Conservation (phyloP, 2,329 filamentous ascomycete genomes). For the Simplicillium aogashimaense region DNA sequence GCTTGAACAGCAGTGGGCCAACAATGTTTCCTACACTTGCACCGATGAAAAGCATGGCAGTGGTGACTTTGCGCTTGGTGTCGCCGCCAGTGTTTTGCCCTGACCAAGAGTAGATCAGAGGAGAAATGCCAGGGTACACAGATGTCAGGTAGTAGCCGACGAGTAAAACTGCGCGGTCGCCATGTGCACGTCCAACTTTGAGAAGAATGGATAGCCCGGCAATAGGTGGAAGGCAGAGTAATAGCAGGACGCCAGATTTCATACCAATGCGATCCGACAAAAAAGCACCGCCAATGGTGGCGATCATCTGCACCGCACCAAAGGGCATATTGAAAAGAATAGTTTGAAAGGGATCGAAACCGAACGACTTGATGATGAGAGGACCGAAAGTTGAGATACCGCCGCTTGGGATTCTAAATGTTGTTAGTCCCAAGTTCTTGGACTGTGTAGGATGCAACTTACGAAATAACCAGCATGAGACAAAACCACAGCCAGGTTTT, state of each 20-base stretch:
- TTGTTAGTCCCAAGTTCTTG: neutral
- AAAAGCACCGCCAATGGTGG: conserved; percentile 47
- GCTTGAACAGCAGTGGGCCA: conserved; percentile 50
- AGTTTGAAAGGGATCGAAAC: conserved; percentile 40
- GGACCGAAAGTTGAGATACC: conserved; percentile 48
- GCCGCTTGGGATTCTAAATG: conserved; percentile 32
- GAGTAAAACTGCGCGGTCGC: conserved; percentile 38
- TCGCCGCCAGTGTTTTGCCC: conserved; percentile 53
- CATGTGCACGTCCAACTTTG: conserved; percentile 30
- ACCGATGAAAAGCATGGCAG: conserved; percentile 49
- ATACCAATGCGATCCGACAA: conserved; percentile 42
- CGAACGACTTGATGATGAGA: conserved; percentile 45
- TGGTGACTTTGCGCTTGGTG: conserved; percentile 57
- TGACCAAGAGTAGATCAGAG: conserved; percentile 46
- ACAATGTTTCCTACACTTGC: conserved; percentile 54
- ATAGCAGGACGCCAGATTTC: conserved; percentile 43
- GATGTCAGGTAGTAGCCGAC: conserved; percentile 51
- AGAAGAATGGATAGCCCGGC: conserved; percentile 45
- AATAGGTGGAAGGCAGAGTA: conserved; percentile 47
- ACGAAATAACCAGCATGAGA: conserved; percentile 39
- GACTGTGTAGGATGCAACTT: conserved; percentile 10
- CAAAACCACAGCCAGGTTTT: conserved; percentile 28
- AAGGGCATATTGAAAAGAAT: conserved; percentile 51
- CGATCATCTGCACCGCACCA: conserved; percentile 48
- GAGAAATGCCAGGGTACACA: conserved; percentile 46